Base-by-base conservation (phyloP, 371 early-diverging fungal genomes). In the Blastocladiella emersonii region DNA sequence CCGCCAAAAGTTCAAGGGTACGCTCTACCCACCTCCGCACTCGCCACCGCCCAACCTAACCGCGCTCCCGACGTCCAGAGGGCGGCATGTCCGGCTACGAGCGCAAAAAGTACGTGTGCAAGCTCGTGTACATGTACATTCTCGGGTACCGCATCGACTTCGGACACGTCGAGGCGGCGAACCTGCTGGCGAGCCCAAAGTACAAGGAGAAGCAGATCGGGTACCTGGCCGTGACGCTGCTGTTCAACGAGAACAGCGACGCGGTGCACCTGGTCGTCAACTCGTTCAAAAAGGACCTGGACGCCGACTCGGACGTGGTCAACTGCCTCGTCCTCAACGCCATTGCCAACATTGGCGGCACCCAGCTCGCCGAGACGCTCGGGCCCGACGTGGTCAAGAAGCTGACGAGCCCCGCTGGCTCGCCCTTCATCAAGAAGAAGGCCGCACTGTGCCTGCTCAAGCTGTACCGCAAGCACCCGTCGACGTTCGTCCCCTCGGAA, bases 151-250 rank as follows among this genome's bases (percentile, higher is more conserved):
- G 94, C 27, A 86, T 97, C 53, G 94, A 97, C 68, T 93, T 98
- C 77, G 98, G 98, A 34, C 93, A 96, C 71, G 78, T 88, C 68
- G 97, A 98, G 71, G 93, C 95, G 30, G 90, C 96, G 63, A 88
- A 92, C 64, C 78, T 98, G 61, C 84, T 95, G 63, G 82, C 85
- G 23, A 90, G 92, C 66, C 64, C 71, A 41, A 93, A 92, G 68
- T 98, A 91, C 75, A 91, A 91, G 64, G 98, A 98, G 68, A 96
- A 96, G 70, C 93, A 94, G 71, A 93, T 98, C 68, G 92, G 97
- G 1, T 97, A 98, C 74, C 77, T 98, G 34, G 96, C 94, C 10
- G 87, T 91, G 25, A 93, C 97, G 10, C 71, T 98, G 45, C 73
- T 98, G 68, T 78, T 96, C 67, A 82, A 81, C 44, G 95, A 96